Conservation (phyloP, 2,329 filamentous ascomycete genomes). For the Emericellopsis atlantica region DNA sequence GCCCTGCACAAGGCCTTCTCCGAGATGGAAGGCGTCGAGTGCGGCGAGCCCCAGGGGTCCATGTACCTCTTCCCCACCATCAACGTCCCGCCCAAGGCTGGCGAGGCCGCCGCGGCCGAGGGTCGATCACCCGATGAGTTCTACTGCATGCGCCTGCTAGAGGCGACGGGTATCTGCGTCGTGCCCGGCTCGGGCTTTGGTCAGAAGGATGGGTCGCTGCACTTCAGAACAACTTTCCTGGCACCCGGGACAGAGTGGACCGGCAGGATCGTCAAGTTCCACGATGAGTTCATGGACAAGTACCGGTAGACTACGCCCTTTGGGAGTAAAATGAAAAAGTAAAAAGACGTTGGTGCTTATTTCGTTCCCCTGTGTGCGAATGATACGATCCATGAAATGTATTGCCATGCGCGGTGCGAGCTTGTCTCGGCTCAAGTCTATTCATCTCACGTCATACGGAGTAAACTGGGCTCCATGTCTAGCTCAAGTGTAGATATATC, state of each 20-base stretch:
- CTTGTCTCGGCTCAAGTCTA: no score
- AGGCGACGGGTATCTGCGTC: constrained; percentile 89
- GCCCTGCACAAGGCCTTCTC: constrained; percentile 85
- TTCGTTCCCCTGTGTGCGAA: neutral
- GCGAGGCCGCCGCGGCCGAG: constrained; percentile 62
- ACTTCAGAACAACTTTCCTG: constrained; percentile 95
- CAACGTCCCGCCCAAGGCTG: constrained; percentile 61
- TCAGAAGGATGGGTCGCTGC: constrained; percentile 79
- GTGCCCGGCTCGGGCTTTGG: constrained; percentile 90
- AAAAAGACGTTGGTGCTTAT: neutral
- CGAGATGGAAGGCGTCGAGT: constrained; percentile 92
- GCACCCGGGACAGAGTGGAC: constrained; percentile 96
- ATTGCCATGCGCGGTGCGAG: no score
- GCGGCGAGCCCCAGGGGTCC: constrained; percentile 77
- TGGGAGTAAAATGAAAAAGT: neutral
- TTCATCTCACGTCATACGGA: no score
- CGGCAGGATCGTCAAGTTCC: constrained; percentile 75
- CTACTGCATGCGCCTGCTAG: constrained; percentile 82
- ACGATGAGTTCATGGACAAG: constrained; percentile 81
- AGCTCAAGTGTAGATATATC: neutral
- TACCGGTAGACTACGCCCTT: constrained; percentile 32
- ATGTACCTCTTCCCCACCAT: constrained; percentile 99
- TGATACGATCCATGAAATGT: no score
- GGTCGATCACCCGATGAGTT: constrained; percentile 77
- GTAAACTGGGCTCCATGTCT: no score